Percentiles rank a stretch among this genome's conserved stretches.
Evolutionary conservation across 2,329 filamentous ascomycete species (phyloP).

Genomic region (Dactylellina cionopaga): DNA sequence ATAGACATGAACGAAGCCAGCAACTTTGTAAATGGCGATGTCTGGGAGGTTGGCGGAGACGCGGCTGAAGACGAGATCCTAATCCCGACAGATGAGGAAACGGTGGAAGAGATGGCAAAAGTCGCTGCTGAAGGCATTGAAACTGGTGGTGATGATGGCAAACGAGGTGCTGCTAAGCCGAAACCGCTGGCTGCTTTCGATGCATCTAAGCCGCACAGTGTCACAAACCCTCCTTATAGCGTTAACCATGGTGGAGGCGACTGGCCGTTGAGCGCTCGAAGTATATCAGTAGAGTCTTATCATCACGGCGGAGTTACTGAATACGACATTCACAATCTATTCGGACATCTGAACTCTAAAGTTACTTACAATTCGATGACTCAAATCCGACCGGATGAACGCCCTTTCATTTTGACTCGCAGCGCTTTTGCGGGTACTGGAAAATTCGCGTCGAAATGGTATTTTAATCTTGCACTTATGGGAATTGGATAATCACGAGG

Average conservation of each 20-base stretch:
- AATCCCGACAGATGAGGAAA: conserved; percentile 75
- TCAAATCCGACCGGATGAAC: conserved; percentile 69
- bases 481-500: conserved; percentile 61
- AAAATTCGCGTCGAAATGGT: conserved; percentile 57
- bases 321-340: conserved; percentile 86
- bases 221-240: conserved; percentile 79
- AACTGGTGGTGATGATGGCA: conserved; percentile 61
- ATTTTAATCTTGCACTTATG: conserved; percentile 36
- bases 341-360: conserved; percentile 77
- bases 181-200: conserved; percentile 73
- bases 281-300: conserved; percentile 79
- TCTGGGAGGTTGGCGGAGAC: conserved; percentile 64
- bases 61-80: conserved; percentile 76
- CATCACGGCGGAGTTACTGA: conserved; percentile 76
- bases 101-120: conserved; percentile 43
- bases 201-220: conserved; percentile 75
- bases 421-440: conserved; percentile 82
- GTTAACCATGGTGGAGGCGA: conserved; percentile 71
- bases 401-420: conserved; percentile 84
- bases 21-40: conserved; percentile 65
- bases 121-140: conserved; percentile 23
- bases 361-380: conserved; percentile 66
- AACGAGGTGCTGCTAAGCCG: conserved; percentile 70
- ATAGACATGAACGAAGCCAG: conserved; percentile 57
- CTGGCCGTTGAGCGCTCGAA: conserved; percentile 74